A percentile compares a stretch with the other conserved stretches of the same genome.
phyloP scores from a whole-genome alignment of 805 yeast genomes.

The Hanseniaspora thailandica region DNA sequence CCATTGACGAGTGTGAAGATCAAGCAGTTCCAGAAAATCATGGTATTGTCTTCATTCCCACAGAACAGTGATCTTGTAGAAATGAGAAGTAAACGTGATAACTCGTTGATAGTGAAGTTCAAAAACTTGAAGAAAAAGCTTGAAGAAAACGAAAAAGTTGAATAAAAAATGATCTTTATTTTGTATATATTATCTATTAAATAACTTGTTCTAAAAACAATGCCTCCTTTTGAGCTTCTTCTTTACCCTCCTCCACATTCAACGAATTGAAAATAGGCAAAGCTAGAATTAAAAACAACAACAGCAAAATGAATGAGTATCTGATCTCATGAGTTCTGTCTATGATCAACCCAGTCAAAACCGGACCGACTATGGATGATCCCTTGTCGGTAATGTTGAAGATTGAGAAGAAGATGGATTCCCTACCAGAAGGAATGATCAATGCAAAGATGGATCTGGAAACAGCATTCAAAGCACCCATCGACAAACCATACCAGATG shows the following conservation, averaged over 20 bases:
- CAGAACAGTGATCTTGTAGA: not conserved
- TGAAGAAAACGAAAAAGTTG: not conserved
- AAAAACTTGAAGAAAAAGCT: not conserved
- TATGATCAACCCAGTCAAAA: slow-evolving; percentile 57
- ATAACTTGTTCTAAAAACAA: slow-evolving; percentile 4
- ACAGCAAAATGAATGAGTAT: slow-evolving; percentile 55
- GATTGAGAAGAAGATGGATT: slow-evolving; percentile 62
- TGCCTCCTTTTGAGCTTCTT: slow-evolving; percentile 34
- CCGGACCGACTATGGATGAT: slow-evolving; percentile 62
- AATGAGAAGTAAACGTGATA: not conserved
- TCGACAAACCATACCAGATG: slow-evolving; percentile 60
- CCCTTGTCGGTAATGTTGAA: slow-evolving; percentile 75
- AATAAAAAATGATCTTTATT: too few relatives aligned
- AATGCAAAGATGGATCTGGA: slow-evolving; percentile 57
- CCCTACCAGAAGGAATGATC: slow-evolving; percentile 64
- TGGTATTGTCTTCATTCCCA: slow-evolving; percentile 6
- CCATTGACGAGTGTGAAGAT: slow-evolving; percentile 13
- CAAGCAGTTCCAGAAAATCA: not conserved
- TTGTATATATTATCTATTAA: not conserved
- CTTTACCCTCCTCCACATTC: slow-evolving; percentile 51
- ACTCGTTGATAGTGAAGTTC: not conserved
- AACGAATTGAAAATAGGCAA: slow-evolving; percentile 45
- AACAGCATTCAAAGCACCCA: slow-evolving; percentile 63
- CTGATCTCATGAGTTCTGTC: slow-evolving; percentile 65
- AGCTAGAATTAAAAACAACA: slow-evolving; percentile 41